These are phyloP conservation scores for Pistacia atlantica DNA, from an alignment of 345 rosid genomes.

Conservation along the genomic window DNA sequence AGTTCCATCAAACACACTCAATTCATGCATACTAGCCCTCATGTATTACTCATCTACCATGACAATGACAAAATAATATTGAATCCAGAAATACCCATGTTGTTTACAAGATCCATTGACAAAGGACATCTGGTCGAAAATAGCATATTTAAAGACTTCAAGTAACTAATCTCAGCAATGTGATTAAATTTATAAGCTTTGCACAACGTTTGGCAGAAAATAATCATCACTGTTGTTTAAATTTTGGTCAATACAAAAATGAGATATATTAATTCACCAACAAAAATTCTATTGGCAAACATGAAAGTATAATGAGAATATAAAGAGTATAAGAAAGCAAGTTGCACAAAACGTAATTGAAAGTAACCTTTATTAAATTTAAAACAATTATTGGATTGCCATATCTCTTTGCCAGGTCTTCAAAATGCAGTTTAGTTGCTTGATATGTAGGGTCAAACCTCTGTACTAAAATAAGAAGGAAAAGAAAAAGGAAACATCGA, in stretches of 20 bases:
- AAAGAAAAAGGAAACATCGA: conserved; percentile 21
- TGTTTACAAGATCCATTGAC: neutral
- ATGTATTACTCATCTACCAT: neutral
- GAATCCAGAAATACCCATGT: neutral
- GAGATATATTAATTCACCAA: neutral
- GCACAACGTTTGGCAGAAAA: neutral
- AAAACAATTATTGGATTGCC: conserved; percentile 95
- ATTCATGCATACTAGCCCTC: neutral
- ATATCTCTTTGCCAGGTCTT: conserved; percentile 83
- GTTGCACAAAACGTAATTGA: conserved; percentile 1
- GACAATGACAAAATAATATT: neutral
- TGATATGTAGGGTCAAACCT: conserved; percentile 98
- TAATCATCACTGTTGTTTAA: neutral
- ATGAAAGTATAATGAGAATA: too few species aligned
- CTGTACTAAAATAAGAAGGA: conserved; percentile 64
- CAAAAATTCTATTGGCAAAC: neutral
- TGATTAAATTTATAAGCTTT: neutral
- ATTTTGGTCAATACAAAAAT: neutral
- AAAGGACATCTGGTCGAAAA: neutral
- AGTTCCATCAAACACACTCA: neutral
- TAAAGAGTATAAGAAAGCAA: neutral
- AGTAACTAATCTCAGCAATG: neutral
- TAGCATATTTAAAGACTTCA: neutral
- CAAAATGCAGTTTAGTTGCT: conserved; percentile 93
- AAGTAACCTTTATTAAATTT: conserved; percentile 83